Base-by-base conservation (phyloP, 1,139 yeast species). In the Geotrichum phurueaensis region DNA sequence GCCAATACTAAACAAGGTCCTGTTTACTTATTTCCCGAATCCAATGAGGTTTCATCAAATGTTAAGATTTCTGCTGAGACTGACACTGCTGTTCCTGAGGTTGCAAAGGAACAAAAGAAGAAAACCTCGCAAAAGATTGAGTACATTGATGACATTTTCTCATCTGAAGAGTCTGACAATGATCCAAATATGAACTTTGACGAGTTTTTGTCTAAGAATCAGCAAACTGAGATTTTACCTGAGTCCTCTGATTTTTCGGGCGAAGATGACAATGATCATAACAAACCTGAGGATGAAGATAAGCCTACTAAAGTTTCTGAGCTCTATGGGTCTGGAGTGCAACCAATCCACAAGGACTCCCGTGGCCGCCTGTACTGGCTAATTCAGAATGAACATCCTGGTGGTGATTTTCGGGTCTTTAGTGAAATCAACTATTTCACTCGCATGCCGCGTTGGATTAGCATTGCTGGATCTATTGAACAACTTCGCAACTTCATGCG, bases 371-470 rank as follows among this genome's bases (percentile, higher is more conserved):
- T 53, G 10, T 49, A 23, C 20, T 58, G 60, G 60, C 33, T 53
- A 6, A 49, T 58, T 4, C 60, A 58, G 45, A 58, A 54, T 31
- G 53, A 49, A 6, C 57, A 58, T 48, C 50, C 48, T n/a, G 60
- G 60, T 43, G 56, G 60, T 9, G 27, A 53, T 15, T 53, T 51
- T 50, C 54, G 49, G 15, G 12, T 54, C 43, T 50, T n/a, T 20
- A 22, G 49, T 23, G 60, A 58, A 43, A 45, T 22, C 7, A 15
- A 25, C 6, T 54, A 20, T 12, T 54, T 36, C 43, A 58, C 57
- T 25, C 9, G 13, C n/a, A 12, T 3, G 2, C 58, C 58, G 6
- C 25, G 25, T 20, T 58, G 60, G 60, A 31, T 25, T 2, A 13
- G 27, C 10, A 18, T 39, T 39, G 47, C 47, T 39, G 47, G 47